Conservation (phyloP, 768 basidiomycete genomes). For the Pisolithus sp. region DNA sequence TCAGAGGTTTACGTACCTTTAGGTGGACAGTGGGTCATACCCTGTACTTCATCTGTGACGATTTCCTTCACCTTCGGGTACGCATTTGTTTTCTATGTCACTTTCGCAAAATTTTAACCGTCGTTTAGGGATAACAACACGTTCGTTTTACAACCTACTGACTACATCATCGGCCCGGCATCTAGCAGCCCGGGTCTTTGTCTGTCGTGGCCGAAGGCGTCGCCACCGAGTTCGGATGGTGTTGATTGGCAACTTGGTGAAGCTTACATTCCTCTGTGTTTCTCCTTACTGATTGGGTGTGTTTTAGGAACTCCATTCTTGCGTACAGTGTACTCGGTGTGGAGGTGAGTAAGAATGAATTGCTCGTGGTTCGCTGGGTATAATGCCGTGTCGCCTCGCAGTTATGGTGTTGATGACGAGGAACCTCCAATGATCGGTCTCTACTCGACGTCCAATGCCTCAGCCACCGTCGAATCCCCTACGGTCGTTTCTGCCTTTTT, state of each 20-base stretch:
- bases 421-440: conserved; percentile 78
- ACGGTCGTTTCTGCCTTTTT: conserved; percentile 44
- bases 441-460: conserved; percentile 50
- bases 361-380: not conserved
- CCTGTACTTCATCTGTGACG: conserved; percentile 54
- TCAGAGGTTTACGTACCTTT: conserved; percentile 1
- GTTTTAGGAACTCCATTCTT: conserved; percentile 56
- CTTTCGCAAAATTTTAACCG: not conserved
- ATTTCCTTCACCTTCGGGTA: conserved; percentile 70
- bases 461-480: conserved; percentile 35
- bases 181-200: conserved; percentile 60
- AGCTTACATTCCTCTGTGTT: not conserved
- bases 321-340: conserved; percentile 72
- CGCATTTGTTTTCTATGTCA: conserved; percentile 8
- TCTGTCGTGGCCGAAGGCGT: conserved; percentile 67
- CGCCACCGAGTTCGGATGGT: conserved; percentile 61
- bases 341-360: conserved; percentile 43
- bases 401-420: conserved; percentile 67
- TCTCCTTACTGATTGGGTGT: not conserved
- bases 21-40: conserved; percentile 72
- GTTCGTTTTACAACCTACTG: conserved; percentile 65
- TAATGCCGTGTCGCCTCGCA: conserved; percentile 21
- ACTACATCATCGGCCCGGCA: conserved; percentile 71
- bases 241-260: conserved; percentile 80
- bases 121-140: conserved; percentile 22